Evolutionary conservation across 2,329 filamentous ascomycete genomes (phyloP).

Genomic region (Penicillium sumatraense): DNA sequence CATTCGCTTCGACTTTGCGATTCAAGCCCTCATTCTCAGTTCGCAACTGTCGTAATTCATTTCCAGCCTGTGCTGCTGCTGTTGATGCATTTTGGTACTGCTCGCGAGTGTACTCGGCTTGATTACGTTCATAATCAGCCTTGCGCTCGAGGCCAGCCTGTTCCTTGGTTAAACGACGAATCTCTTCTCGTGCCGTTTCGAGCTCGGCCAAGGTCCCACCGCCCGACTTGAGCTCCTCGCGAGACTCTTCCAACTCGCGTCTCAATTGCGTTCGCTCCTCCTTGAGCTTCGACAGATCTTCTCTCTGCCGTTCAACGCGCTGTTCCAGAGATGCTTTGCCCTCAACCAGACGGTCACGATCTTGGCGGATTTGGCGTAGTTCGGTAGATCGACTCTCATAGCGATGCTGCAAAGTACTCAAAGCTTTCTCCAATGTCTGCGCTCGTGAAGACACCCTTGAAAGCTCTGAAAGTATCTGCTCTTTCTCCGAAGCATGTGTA

Average conservation of each 20-base stretch:
- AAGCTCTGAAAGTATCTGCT: constrained; percentile 34
- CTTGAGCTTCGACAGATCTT: constrained; percentile 45
- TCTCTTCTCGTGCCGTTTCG: constrained; percentile 46
- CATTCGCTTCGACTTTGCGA: constrained; percentile 42
- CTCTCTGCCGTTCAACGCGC: constrained; percentile 39
- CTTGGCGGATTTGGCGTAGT: constrained; percentile 41
- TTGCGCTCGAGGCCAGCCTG: constrained; percentile 41
- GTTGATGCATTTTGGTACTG: constrained; percentile 54
- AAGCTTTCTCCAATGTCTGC: constrained; percentile 37
- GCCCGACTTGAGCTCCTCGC: constrained; percentile 44
- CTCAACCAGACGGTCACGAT: constrained; percentile 40
- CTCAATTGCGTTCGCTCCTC: constrained; percentile 44
- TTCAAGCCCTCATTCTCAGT: constrained; percentile 43
- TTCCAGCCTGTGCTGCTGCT: constrained; percentile 46
- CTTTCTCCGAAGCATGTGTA: constrained; percentile 36
- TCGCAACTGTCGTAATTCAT: constrained; percentile 43
- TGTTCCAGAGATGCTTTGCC: constrained; percentile 34
- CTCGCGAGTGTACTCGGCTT: constrained; percentile 51
- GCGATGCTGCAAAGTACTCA: constrained; percentile 47
- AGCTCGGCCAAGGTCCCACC: constrained; percentile 47
- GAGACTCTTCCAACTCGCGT: constrained; percentile 45
- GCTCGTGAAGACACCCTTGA: constrained; percentile 32
- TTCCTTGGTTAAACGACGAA: constrained; percentile 41
- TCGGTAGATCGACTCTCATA: constrained; percentile 48
- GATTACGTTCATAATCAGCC: constrained; percentile 47